Percentiles rank a stretch among this genome's conserved stretches.
phyloP scores from a whole-genome alignment of 192 early-diverging fungal species.

The Coemansia sp. region DNA sequence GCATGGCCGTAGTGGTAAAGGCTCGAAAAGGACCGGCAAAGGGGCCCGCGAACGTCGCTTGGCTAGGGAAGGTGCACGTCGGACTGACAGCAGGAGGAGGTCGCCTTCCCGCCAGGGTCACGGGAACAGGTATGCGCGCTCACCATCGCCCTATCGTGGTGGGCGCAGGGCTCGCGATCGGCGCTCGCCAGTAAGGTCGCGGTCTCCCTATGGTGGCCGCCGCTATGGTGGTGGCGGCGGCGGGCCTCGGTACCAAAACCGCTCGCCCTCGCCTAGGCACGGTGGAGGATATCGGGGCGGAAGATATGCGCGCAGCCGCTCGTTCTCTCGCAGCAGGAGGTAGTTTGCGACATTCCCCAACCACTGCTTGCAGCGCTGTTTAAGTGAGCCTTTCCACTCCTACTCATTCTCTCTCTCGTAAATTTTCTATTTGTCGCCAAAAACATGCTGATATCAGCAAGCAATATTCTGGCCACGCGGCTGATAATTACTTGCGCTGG shows the following conservation, averaged over 20 bases:
- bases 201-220: slow-evolving; percentile 29
- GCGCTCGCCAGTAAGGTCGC: slow-evolving; percentile 31
- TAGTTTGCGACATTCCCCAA: neutral
- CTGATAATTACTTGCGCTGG: no score
- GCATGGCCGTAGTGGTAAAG: slow-evolving; percentile 1
- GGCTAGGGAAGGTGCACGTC: neutral
- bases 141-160: slow-evolving; percentile 36
- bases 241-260: slow-evolving; percentile 16
- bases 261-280: slow-evolving; percentile 45
- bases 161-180: slow-evolving; percentile 18
- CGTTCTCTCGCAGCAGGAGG: slow-evolving; percentile 47
- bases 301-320: slow-evolving; percentile 45
- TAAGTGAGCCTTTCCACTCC: neutral
- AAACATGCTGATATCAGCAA: no score
- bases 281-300: slow-evolving; percentile 23
- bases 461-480: no score
- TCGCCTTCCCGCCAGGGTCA: slow-evolving; percentile 18
- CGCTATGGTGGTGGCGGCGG: neutral
- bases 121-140: slow-evolving; percentile 20
- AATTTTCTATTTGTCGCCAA: neutral
- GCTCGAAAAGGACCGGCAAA: neutral
- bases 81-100: neutral
- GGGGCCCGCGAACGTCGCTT: neutral
- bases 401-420: slow-evolving; percentile 4
- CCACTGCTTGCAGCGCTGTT: neutral